A percentile compares a stretch with the other conserved stretches of the same genome.
These are phyloP conservation scores for Fusarium agapanthi DNA, from an alignment of 2,329 filamentous ascomycete species.

Conservation along the genomic window DNA sequence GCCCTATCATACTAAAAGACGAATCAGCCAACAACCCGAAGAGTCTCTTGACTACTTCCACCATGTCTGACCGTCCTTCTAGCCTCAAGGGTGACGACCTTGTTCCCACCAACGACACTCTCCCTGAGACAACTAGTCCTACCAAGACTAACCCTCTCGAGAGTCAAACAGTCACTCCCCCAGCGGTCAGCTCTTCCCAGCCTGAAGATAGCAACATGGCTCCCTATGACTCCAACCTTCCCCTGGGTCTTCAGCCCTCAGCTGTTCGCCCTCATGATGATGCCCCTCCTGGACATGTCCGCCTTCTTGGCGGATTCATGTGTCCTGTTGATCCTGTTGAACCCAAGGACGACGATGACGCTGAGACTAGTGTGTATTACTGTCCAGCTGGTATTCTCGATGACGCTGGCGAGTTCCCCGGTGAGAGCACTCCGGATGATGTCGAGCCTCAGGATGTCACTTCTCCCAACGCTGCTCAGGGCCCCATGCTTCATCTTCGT, in stretches of 20 bases:
- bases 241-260: neutral
- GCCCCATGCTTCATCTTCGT: neutral
- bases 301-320: neutral
- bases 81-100: neutral
- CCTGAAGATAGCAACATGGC: neutral
- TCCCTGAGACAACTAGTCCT: neutral
- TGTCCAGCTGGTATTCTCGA: neutral
- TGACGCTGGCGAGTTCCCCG: neutral
- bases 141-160: neutral
- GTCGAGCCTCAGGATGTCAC: neutral
- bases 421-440: neutral
- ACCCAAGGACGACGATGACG: neutral
- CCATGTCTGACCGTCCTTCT: neutral
- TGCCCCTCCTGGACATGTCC: neutral
- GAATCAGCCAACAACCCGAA: neutral
- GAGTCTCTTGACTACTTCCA: neutral
- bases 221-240: neutral
- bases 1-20: neutral
- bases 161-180: neutral
- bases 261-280: neutral
- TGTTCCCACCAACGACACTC: too few relatives aligned
- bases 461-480: neutral
- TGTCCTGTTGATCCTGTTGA: neutral
- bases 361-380: neutral
- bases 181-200: neutral